Evolutionary conservation across 208 protist genomes (phyloP).

Genomic region (Herpetomonas samuelpessoai): DNA sequence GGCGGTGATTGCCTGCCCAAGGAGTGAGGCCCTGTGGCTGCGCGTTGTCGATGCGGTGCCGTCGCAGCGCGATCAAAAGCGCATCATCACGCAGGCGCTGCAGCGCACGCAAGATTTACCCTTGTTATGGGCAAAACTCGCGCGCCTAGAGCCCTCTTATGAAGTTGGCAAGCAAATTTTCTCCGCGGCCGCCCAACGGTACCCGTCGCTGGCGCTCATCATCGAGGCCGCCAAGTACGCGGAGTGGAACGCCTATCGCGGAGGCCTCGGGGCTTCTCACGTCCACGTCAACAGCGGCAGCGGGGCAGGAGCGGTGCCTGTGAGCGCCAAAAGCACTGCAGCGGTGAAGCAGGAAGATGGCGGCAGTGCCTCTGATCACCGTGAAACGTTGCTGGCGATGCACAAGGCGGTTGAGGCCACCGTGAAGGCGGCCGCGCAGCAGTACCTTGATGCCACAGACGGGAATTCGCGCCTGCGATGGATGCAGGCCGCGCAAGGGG

Average conservation of each 20-base stretch:
- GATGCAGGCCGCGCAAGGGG: slow-evolving; percentile 5
- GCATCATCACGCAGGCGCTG: slow-evolving; percentile 57
- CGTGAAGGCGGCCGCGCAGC: slow-evolving; percentile 25
- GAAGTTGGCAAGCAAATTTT: slow-evolving; percentile 69
- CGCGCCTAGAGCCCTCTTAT: slow-evolving; percentile 44
- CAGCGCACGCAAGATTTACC: slow-evolving; percentile 59
- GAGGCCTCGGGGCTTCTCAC: slow-evolving; percentile 19
- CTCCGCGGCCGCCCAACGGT: slow-evolving; percentile 45
- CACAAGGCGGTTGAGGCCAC: slow-evolving; percentile 4
- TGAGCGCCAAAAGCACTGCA: no score
- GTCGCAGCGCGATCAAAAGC: slow-evolving; percentile 42
- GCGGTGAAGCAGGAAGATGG: background rate
- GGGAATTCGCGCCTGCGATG: slow-evolving; percentile 24
- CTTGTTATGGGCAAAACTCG: slow-evolving; percentile 68
- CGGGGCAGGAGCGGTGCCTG: no score
- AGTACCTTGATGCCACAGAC: slow-evolving; percentile 32
- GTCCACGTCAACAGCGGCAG: background rate
- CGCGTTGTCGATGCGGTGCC: slow-evolving; percentile 48
- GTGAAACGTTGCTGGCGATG: slow-evolving; percentile 14
- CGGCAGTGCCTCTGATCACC: slow-evolving; percentile 1
- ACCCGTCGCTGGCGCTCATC: slow-evolving; percentile 62
- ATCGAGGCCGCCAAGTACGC: slow-evolving; percentile 80
- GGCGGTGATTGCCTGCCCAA: slow-evolving; percentile 68
- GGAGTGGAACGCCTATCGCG: slow-evolving; percentile 44
- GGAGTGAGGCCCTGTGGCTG: slow-evolving; percentile 73